Conservation (phyloP, 345 rosid species). For the Anacardium occidentale region DNA sequence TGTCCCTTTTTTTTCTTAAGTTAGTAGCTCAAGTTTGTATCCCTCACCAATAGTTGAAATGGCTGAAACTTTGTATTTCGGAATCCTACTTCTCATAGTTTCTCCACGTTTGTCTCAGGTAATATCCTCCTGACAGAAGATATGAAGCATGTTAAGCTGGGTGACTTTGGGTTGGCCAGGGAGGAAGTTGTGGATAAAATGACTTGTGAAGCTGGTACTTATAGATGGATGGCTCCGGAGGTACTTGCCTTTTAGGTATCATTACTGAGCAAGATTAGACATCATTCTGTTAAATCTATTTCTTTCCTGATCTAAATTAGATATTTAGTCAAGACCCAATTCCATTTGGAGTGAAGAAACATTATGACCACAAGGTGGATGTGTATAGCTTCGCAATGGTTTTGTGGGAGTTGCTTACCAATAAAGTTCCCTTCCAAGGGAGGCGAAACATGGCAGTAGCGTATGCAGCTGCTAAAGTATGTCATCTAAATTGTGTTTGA, state of each 20-base stretch:
- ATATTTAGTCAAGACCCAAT: constrained; percentile 46
- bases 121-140: constrained; percentile 57
- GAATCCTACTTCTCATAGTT: not conserved
- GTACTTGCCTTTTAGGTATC: constrained; percentile 26
- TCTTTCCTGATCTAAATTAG: constrained; percentile 27
- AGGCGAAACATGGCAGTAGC: constrained; percentile 22
- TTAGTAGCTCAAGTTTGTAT: not conserved
- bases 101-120: constrained; percentile 30
- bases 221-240: constrained; percentile 85
- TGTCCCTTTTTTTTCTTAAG: not conserved
- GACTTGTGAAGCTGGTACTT: constrained; percentile 67
- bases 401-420: constrained; percentile 65
- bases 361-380: constrained; percentile 71
- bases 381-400: constrained; percentile 67
- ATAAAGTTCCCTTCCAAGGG: constrained; percentile 48
- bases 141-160: constrained; percentile 40
- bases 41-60: constrained; percentile 4
- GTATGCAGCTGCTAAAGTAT: constrained; percentile 44
- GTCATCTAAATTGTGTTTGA: constrained; percentile 8
- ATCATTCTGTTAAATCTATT: constrained; percentile 5
- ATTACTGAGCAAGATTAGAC: not conserved
- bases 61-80: not conserved
- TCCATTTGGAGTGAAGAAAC: constrained; percentile 37
- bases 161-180: constrained; percentile 63
- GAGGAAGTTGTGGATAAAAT: constrained; percentile 40